Evolutionary conservation across 139 green algal genomes (phyloP).

Genomic region (Desmodesmus armatus): DNA sequence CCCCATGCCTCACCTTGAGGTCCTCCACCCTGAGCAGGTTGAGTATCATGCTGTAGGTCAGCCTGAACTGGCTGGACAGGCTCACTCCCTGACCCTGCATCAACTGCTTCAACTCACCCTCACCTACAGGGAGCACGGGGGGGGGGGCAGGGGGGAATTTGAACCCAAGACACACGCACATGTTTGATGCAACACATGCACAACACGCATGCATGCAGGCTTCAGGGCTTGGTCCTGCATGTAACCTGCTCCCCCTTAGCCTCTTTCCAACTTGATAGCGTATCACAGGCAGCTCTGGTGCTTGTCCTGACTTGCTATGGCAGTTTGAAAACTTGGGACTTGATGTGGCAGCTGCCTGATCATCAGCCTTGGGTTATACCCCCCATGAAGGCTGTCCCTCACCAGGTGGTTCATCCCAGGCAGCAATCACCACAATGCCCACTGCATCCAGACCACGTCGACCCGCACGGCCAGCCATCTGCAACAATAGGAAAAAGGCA

Average conservation of each 20-base stretch:
- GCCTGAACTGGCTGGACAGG: constrained; percentile 93
- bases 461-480: constrained; percentile 91
- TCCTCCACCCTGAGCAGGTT: constrained; percentile 96
- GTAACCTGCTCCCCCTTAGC: background rate
- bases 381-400: no score
- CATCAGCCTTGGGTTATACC: no score
- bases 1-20: constrained; percentile 83
- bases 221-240: background rate
- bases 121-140: constrained; percentile 49
- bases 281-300: no score
- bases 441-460: constrained; percentile 89
- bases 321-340: no score
- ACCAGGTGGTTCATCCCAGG: constrained; percentile 74
- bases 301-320: no score
- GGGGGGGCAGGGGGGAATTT: background rate
- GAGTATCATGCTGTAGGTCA: constrained; percentile 99
- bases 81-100: constrained; percentile 84
- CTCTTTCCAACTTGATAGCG: background rate
- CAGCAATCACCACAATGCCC: constrained; percentile 91
- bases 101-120: constrained; percentile 80
- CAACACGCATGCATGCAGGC: background rate
- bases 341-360: no score
- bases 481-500: no score
- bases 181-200: background rate
- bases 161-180: background rate